Evolutionary conservation across 176 grass and related monocot species (phyloP).

Genomic region (Carex cristatella): DNA sequence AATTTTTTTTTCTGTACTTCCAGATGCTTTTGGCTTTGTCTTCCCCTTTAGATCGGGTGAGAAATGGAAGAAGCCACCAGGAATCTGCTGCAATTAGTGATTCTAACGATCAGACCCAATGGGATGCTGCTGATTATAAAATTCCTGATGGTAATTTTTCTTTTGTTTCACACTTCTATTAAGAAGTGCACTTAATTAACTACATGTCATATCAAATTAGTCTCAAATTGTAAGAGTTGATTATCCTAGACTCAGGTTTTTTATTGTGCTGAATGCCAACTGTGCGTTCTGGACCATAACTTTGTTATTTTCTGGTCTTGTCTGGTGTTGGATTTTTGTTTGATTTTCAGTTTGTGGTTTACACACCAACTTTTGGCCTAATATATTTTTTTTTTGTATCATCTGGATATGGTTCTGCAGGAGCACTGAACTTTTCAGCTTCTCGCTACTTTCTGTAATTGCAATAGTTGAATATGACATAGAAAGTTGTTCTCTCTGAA

Average conservation of each 20-base stretch:
- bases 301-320: not conserved
- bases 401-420: not conserved
- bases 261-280: not conserved
- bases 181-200: not conserved
- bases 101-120: constrained; percentile 27
- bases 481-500: not conserved
- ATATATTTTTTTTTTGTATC: not conserved
- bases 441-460: constrained; percentile 14
- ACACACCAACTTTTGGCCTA: not conserved
- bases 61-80: constrained; percentile 35
- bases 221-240: not conserved
- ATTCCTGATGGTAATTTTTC: constrained; percentile 67
- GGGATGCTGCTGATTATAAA: constrained; percentile 35
- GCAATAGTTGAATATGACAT: not conserved
- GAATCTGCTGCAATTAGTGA: constrained; percentile 26
- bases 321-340: not conserved
- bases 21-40: constrained; percentile 57
- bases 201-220: not conserved
- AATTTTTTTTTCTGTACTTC: constrained; percentile 17
- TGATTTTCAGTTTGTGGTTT: not conserved
- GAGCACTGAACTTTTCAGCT: not conserved
- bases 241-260: not conserved
- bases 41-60: constrained; percentile 47
- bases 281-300: not conserved
- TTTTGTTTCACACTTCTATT: not conserved